Conservation (phyloP, 371 early-diverging fungal genomes). For the Mucor indicus region DNA sequence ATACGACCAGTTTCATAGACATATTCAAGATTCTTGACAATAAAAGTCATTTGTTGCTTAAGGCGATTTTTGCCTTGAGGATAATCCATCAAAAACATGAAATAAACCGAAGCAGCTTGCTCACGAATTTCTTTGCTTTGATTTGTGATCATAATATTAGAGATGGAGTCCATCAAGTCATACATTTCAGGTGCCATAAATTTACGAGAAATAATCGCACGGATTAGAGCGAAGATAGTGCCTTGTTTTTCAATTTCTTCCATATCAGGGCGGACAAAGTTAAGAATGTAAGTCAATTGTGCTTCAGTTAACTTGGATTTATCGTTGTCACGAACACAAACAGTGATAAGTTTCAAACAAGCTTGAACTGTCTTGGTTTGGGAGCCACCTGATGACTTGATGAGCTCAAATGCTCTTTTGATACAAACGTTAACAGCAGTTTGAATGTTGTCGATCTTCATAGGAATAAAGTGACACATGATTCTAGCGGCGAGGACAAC, state of each 20-base stretch:
- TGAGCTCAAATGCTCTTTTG: conserved; percentile 70
- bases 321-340: conserved; percentile 68
- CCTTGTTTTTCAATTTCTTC: conserved; percentile 84
- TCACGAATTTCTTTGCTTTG: conserved; percentile 79
- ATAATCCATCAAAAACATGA: conserved; percentile 92
- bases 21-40: conserved; percentile 87
- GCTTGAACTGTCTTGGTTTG: conserved; percentile 73
- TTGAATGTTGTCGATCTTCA: conserved; percentile 69
- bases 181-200: conserved; percentile 87
- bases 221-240: conserved; percentile 81
- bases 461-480: conserved; percentile 60
- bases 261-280: conserved; percentile 82
- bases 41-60: conserved; percentile 77
- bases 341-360: conserved; percentile 78
- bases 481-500: conserved; percentile 68
- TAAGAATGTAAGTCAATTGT: conserved; percentile 77
- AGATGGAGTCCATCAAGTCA: conserved; percentile 82
- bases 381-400: conserved; percentile 64
- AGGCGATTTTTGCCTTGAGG: conserved; percentile 85
- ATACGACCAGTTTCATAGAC: conserved; percentile 87
- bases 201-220: conserved; percentile 82
- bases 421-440: conserved; percentile 69
- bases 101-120: conserved; percentile 74
- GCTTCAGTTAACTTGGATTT: conserved; percentile 61
- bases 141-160: conserved; percentile 81